phyloP scores from a whole-genome alignment of 2,329 filamentous ascomycete genomes.

The Fusarium kyushuense region DNA sequence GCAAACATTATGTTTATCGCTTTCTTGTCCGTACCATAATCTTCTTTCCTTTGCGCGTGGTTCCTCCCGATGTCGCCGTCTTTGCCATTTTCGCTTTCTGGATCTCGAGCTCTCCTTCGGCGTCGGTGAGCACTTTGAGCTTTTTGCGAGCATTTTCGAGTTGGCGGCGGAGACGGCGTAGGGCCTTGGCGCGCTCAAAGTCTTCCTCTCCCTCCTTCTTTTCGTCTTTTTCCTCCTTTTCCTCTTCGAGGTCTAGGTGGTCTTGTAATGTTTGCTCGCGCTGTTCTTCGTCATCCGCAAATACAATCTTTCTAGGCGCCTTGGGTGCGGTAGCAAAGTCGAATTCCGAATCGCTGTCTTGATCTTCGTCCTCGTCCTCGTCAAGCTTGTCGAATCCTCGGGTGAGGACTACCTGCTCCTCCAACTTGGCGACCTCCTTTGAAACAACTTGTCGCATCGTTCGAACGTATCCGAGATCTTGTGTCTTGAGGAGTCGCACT shows the following conservation, averaged over 20 bases:
- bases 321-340: slow-evolving; percentile 50
- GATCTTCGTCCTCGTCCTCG: slow-evolving; percentile 51
- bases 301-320: slow-evolving; percentile 64
- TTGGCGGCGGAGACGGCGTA: slow-evolving; percentile 61
- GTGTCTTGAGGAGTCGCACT: slow-evolving; percentile 74
- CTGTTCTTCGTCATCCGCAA: slow-evolving; percentile 58
- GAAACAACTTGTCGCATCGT: slow-evolving; percentile 70
- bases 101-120: slow-evolving; percentile 68
- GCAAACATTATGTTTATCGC: slow-evolving; percentile 56
- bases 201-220: slow-evolving; percentile 45
- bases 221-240: slow-evolving; percentile 47
- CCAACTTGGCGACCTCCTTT: slow-evolving; percentile 68
- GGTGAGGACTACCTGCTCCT: slow-evolving; percentile 65
- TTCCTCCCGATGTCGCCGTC: slow-evolving; percentile 69
- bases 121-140: slow-evolving; percentile 65
- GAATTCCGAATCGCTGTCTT: slow-evolving; percentile 52
- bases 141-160: slow-evolving; percentile 66
- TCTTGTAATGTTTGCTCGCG: slow-evolving; percentile 50
- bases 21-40: slow-evolving; percentile 73
- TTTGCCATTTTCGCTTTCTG: slow-evolving; percentile 75
- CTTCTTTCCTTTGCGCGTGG: slow-evolving; percentile 71
- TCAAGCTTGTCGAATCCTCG: slow-evolving; percentile 54
- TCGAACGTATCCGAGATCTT: slow-evolving; percentile 74
- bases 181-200: slow-evolving; percentile 57
- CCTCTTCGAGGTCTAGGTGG: slow-evolving; percentile 48